Base-by-base conservation (phyloP, 1,284 basidiomycete genomes). In the Cutaneotrichosporon sp. region DNA sequence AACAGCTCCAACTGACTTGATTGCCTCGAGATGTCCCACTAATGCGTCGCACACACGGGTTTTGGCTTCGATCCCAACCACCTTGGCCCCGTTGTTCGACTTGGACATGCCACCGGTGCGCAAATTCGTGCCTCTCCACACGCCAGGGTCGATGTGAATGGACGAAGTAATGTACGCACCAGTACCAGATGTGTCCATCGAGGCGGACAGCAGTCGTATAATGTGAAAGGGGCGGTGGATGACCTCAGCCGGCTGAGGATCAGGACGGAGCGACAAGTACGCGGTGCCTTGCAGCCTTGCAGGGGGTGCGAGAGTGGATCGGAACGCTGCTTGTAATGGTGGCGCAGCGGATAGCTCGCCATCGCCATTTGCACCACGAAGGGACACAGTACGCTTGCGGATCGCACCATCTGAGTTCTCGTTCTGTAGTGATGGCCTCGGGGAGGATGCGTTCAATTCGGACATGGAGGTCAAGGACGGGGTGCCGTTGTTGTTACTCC, bases 111-210 rank as follows among this genome's bases (percentile, higher is more conserved):
- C 24, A 11, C 22, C 14, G 10, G 48, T 33, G 4, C 49, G 53
- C 55, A 61, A 64, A 19, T 54, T 54, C 17, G 49, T 20, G 6
- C 63, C 54, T 46, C 62, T 63, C 94, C 94, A 98, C 10, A 94
- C 84, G 58, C 87, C 86, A 42, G 85, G 82, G 5, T 91, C 88
- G 19, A 97, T 85, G 72, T 92, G 93, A 55, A 98, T 76, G 37
- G 85, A 82, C 24, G 84, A 84, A 1, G 90, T 94, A 52, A 97
- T 78, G 70, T 94, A 96, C 12, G 87, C 89, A 11, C 93, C 93
- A 2, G 85, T 82, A 50, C 81, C 79, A n/a, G 83, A 83, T 25
- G 81, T 82, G 82, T 71, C 67, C 71, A 94, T 92, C 14, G 90
- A 91, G 37, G 78, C 80, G 52, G 84, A 80, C 20, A 96, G 76